Evolutionary conservation across 2,329 filamentous ascomycete species (phyloP), one percentile per base, ranked within the genome.

Genomic region (Thielaviopsis punctulata): DNA sequence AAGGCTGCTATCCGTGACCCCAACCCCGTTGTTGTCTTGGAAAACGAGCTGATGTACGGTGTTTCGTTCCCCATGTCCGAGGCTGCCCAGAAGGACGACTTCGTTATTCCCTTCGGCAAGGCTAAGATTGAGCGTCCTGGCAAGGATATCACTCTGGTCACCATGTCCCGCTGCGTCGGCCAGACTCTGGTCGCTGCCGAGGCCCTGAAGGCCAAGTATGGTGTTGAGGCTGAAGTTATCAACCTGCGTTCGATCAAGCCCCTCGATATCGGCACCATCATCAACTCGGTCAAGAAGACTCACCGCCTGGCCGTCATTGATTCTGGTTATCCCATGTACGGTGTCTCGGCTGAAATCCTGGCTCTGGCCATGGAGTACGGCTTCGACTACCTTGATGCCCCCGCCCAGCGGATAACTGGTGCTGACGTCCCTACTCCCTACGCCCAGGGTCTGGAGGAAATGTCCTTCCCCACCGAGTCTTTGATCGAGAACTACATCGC

Each of bases 251-350:
- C 89, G 60, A 73, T 98, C 72, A 98, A 96, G 77, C 92, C 92
- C 44, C 78, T 98, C 59, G 92, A 98, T 63, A 77, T 98, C 55
- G 89, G 96, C 69, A 77, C 87, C 59, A 96, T 98, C 63, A 76
- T 96, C 69, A 88, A 93, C 68, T 95, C 89, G 12, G 82, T 98
- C 66, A 96, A 98, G 85, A 98, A 98, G 83, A 98, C 92, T 18
- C 84, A 86, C 66, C 85, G 84, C 63, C 79, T 98, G 57, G 77
- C 98, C 67, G 81, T 80, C 43, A 87, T 98, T 60, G 90, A 96
- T 72, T 95, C 88, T 53, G 92, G 90, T 58, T 98, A 89, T 79
- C 92, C 92, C 57, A 86, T 86, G 63, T 98, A 89, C 65, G 92
- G 92, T 66, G 87, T 98, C 60, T 79, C 82, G 55, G 79, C 90